Conservation (phyloP, 2,329 filamentous ascomycete genomes). For the Blastomyces silverae region DNA sequence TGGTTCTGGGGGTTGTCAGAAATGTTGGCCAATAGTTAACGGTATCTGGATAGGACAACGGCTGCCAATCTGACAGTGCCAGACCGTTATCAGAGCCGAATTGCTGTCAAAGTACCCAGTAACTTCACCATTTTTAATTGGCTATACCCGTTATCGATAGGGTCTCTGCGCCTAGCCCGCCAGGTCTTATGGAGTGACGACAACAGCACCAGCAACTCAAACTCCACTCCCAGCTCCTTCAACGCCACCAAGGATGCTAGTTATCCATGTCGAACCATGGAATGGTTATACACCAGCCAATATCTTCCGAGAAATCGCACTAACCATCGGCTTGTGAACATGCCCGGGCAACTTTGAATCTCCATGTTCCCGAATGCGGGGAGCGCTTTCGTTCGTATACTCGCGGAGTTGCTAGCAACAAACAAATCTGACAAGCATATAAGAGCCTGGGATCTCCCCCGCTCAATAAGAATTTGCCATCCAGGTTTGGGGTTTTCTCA, state of each 20-base stretch:
- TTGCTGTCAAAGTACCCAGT: no score
- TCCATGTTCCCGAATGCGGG: constrained; percentile 7
- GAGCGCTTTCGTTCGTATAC: background rate
- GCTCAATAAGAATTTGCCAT: background rate
- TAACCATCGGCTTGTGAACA: background rate
- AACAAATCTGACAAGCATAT: background rate
- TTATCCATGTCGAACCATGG: background rate
- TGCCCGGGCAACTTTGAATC: background rate
- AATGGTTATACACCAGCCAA: no score
- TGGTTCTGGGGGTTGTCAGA: no score
- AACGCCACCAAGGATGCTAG: background rate
- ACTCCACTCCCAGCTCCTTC: no score
- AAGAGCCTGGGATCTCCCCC: background rate
- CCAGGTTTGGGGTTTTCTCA: background rate
- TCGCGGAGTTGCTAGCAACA: background rate
- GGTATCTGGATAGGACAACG: no score
- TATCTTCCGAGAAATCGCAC: background rate
- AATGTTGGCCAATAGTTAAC: no score
- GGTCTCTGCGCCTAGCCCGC: background rate
- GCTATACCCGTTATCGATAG: background rate
- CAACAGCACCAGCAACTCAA: background rate
- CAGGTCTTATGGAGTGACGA: background rate
- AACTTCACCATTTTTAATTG: background rate
- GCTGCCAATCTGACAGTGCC: no score
- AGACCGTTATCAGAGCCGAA: no score